phyloP scores from a whole-genome alignment of 805 yeast species.

The Yarrowia sp. region DNA sequence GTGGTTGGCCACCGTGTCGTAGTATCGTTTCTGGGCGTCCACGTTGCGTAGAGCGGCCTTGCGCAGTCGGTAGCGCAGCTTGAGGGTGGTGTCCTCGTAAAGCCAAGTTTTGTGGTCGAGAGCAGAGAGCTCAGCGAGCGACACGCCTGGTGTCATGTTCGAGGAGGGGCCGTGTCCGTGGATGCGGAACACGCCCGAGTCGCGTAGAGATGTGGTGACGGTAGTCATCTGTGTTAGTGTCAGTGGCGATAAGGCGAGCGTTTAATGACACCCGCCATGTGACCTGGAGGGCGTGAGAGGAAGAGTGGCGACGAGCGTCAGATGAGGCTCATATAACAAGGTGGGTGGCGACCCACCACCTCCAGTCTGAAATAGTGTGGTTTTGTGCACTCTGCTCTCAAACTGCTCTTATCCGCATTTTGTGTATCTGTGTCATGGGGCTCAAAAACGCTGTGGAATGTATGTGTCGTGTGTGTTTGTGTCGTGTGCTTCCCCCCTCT shows the following conservation, averaged over 20 bases:
- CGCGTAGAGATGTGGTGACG: constrained; percentile 26
- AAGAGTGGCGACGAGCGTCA: background rate
- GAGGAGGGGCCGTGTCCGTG: constrained; percentile 6
- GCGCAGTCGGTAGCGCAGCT: constrained; percentile 21
- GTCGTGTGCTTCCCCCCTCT: background rate
- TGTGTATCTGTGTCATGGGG: background rate
- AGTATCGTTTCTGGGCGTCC: constrained; percentile 10
- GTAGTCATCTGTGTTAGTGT: constrained; percentile 24
- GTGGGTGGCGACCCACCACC: too few relatives aligned
- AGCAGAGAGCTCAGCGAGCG: constrained; percentile 16
- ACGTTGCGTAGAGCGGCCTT: constrained; percentile 16
- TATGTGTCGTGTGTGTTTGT: background rate
- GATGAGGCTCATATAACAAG: too few relatives aligned
- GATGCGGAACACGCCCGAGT: constrained; percentile 25
- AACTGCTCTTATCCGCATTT: too few relatives aligned
- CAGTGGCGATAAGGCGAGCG: background rate
- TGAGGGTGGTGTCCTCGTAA: constrained; percentile 22
- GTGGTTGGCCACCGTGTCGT: constrained; percentile 7
- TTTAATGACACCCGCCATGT: background rate
- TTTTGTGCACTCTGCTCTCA: background rate
- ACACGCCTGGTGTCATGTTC: background rate
- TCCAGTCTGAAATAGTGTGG: background rate
- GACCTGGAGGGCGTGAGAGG: background rate
- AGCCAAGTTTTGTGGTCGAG: constrained; percentile 24
- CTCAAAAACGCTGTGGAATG: background rate